Evolutionary conservation across 164 flowering plant species (phyloP), one percentile per base, ranked within the genome.

Genomic region (Aristolochia contorta): DNA sequence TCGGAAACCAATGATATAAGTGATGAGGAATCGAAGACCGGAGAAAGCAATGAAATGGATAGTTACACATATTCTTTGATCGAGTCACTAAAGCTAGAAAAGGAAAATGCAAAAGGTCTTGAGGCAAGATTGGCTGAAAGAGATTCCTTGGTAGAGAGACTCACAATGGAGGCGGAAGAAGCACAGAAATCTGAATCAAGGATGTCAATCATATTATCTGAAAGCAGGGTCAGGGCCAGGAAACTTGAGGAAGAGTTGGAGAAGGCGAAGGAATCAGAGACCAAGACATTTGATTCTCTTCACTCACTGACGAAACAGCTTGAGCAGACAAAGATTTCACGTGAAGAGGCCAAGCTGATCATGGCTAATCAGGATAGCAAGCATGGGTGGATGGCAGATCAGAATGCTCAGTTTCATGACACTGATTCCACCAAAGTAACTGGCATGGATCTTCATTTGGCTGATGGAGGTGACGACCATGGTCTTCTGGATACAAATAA

Each of bases 341-440:
- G 84, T 8, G 85, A 82, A 65, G 90, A 86, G 49, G 75, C 85
- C 16, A 87, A 73, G 83, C 62, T 70, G 65, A 63, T 69, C 4
- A 30, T 59, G 21, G 67, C 74, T 18, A 77, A 87, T 16, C 72
- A 48, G 0, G 66, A 71, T 10, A 50, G 54, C 19, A 49, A 49
- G 8, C 52, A 20, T 16, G 52, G 52, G 0, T 3, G 33, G 33
- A 32, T 32, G 33, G 33, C 33, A 32, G 7, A 32, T 32, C 33
- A 3, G 33, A 32, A 3, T 32, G 33, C 33, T 32, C 33, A 32
- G 33, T 32, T 32, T 37, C 9, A 37, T 37, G 9, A 37, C 43
- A 37, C 32, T 53, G 30, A 23, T 53, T 53, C 14, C 30, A 12
- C 30, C 56, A 53, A 16, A 53, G 27, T 0, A 13, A 24, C 56